A percentile compares a stretch with the other conserved stretches of the same genome.
phyloP scores from a whole-genome alignment of 2,329 filamentous ascomycete genomes.

The Trichoderma pleuroti region DNA sequence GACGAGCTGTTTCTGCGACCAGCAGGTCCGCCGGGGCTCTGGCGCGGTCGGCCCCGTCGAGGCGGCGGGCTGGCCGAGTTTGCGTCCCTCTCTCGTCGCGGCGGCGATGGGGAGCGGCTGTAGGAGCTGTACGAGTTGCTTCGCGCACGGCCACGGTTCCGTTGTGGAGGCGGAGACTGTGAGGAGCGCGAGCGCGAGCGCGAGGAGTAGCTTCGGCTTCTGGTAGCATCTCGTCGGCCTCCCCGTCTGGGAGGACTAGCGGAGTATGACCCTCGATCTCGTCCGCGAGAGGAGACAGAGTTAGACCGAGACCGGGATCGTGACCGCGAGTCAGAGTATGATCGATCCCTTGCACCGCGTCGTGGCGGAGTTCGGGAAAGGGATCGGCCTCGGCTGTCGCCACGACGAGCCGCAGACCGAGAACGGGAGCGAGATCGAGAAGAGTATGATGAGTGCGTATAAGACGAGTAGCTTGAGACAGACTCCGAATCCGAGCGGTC shows the following conservation, averaged over 20 bases:
- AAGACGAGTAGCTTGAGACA: conserved; percentile 75
- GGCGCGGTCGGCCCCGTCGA: conserved; percentile 24
- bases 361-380: conserved; percentile 30
- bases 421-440: conserved; percentile 32
- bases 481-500: conserved; percentile 66
- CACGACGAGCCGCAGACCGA: conserved; percentile 19
- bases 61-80: conserved; percentile 26
- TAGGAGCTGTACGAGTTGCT: conserved; percentile 33
- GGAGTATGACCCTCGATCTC: conserved; percentile 29
- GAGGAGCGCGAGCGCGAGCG: conserved; percentile 27
- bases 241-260: conserved; percentile 30
- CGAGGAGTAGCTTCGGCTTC: conserved; percentile 23
- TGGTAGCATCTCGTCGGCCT: conserved; percentile 25
- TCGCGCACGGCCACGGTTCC: conserved; percentile 27
- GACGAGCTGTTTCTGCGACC: conserved; percentile 35
- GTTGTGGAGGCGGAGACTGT: conserved; percentile 29
- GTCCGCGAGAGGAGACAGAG: conserved; percentile 23
- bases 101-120: conserved; percentile 31
- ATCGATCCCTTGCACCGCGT: conserved; percentile 30
- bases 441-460: conserved; percentile 56
- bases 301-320: conserved; percentile 43
- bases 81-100: conserved; percentile 21
- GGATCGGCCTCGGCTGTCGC: conserved; percentile 29
- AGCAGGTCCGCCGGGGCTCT: conserved; percentile 21
- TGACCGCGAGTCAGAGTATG: conserved; percentile 41